phyloP scores from a whole-genome alignment of 805 yeast genomes.

The Wickerhamomyces canadensis region DNA sequence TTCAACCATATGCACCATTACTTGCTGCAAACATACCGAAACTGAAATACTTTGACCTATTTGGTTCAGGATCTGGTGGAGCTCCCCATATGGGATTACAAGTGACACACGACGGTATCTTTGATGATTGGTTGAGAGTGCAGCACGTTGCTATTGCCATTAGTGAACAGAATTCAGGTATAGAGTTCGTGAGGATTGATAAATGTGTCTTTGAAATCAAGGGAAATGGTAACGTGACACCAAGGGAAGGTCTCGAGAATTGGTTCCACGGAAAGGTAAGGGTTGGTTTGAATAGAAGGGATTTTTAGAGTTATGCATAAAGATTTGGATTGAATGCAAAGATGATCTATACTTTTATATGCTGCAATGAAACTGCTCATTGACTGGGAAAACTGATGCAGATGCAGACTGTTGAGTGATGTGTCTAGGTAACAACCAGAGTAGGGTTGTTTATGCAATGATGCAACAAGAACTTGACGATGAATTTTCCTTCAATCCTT shows the following conservation, averaged over 20 bases:
- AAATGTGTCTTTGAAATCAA: slow-evolving; percentile 40
- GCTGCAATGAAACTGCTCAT: too few relatives aligned
- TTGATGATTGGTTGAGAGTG: slow-evolving; percentile 53
- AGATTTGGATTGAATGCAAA: too few relatives aligned
- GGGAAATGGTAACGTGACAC: slow-evolving; percentile 24
- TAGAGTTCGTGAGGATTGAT: slow-evolving; percentile 44
- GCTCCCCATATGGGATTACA: slow-evolving; percentile 51
- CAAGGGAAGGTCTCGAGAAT: slow-evolving; percentile 40
- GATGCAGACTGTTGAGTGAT: too few relatives aligned
- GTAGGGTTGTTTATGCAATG: too few relatives aligned
- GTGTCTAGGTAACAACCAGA: too few relatives aligned
- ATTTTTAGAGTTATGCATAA: slow-evolving; percentile 1
- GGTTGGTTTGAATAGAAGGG: slow-evolving; percentile 14
- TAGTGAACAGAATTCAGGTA: slow-evolving; percentile 20
- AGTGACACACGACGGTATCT: slow-evolving; percentile 45
- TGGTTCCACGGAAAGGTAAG: slow-evolving; percentile 40
- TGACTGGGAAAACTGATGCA: too few relatives aligned
- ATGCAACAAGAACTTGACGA: too few relatives aligned
- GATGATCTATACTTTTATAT: too few relatives aligned
- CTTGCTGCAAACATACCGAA: slow-evolving; percentile 24
- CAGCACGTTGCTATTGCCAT: slow-evolving; percentile 46
- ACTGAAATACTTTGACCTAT: slow-evolving; percentile 35
- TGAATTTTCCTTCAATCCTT: too few relatives aligned
- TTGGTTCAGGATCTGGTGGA: slow-evolving; percentile 47
- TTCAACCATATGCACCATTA: slow-evolving; percentile 23